Evolutionary conservation across 164 flowering plant species (phyloP).

Genomic region (Berberis vulgaris): DNA sequence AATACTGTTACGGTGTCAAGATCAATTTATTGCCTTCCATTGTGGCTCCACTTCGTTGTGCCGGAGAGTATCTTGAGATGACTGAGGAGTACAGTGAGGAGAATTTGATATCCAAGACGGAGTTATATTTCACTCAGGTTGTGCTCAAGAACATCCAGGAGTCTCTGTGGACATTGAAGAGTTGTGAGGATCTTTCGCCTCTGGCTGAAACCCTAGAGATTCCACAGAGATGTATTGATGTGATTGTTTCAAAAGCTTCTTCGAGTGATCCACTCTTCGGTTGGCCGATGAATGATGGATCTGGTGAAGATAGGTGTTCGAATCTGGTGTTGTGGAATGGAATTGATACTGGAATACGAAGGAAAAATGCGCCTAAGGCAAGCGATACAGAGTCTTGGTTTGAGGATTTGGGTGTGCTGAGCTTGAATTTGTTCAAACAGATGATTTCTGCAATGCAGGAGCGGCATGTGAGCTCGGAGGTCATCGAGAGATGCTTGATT

Average conservation of each 20-base stretch:
- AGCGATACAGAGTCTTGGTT: constrained; percentile 34
- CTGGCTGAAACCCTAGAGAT: constrained; percentile 47
- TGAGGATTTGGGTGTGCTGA: constrained; percentile 46
- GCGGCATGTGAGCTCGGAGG: constrained; percentile 38
- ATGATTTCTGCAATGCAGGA: constrained; percentile 48
- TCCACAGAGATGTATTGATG: constrained; percentile 49
- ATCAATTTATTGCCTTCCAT: constrained; percentile 47
- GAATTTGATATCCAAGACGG: constrained; percentile 68
- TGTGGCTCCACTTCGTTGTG: constrained; percentile 75
- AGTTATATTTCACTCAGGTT: constrained; percentile 40
- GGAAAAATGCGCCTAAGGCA: constrained; percentile 1
- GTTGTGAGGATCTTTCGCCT: constrained; percentile 50
- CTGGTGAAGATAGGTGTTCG: constrained; percentile 9
- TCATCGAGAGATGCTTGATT: constrained; percentile 54
- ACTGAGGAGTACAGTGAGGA: constrained; percentile 68
- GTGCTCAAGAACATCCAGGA: constrained; percentile 47
- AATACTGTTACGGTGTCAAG: constrained; percentile 87
- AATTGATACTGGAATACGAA: constrained; percentile 23
- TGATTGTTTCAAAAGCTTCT: constrained; percentile 42
- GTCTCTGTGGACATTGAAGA: constrained; percentile 43
- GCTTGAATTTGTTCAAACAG: constrained; percentile 41
- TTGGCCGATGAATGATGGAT: constrained; percentile 61
- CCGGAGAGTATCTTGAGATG: constrained; percentile 72
- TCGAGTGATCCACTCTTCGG: constrained; percentile 60
- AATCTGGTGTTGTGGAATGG: constrained; percentile 39